phyloP scores from a whole-genome alignment of 768 basidiomycete species.

The Naematelia encephala region DNA sequence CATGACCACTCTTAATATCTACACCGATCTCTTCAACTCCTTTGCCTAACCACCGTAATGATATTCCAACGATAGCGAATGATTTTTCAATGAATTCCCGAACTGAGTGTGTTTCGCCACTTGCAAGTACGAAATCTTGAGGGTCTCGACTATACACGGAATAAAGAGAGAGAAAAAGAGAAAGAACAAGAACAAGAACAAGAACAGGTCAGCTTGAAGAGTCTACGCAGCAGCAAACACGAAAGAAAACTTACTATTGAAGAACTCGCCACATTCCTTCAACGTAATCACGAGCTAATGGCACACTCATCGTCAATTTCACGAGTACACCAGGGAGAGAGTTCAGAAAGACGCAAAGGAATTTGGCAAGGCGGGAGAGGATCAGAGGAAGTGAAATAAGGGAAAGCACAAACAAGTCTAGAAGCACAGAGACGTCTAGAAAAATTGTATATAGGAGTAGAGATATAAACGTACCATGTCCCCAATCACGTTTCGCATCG shows the following conservation, averaged over 20 bases:
- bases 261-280: constrained; percentile 99
- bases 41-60: constrained; percentile 54
- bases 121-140: constrained; percentile 64
- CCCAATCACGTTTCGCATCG: constrained; percentile 95
- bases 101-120: constrained; percentile 88
- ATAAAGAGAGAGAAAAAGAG: not conserved
- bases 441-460: no score
- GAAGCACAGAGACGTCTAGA: no score
- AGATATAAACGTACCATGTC: constrained; percentile 84
- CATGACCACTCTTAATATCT: not conserved
- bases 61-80: constrained; percentile 65
- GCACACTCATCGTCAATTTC: not conserved
- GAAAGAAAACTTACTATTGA: constrained; percentile 63
- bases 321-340: not conserved
- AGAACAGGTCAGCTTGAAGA: no score
- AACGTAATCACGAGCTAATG: constrained; percentile 61
- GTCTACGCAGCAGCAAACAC: no score
- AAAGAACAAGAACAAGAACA: no score
- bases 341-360: no score
- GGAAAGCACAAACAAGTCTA: no score
- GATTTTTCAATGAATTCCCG: constrained; percentile 89
- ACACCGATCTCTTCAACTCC: constrained; percentile 13
- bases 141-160: constrained; percentile 53
- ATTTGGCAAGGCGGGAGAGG: constrained; percentile 58
- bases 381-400: no score